These are phyloP conservation scores for Clarireedia hainanense DNA, from an alignment of 2,329 filamentous ascomycete species.

Conservation along the genomic window DNA sequence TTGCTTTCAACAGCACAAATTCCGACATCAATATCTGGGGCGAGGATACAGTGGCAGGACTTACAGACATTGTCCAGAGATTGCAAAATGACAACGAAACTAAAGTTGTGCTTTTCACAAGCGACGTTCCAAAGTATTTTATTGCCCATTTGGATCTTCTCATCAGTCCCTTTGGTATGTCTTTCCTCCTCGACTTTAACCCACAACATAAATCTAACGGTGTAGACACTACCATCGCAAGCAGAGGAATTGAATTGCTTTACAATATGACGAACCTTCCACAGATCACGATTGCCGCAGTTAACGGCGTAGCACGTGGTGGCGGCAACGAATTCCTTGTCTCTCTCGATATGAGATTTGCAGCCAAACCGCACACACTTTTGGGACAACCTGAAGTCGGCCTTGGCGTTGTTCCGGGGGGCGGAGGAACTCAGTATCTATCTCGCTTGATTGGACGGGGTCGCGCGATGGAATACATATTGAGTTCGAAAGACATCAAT, in stretches of 20 bases:
- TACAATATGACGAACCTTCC: not conserved
- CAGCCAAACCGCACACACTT: not conserved
- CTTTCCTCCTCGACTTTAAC: not conserved
- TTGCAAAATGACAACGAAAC: not conserved
- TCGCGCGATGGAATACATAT: not conserved
- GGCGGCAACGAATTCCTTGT: constrained; percentile 8
- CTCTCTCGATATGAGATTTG: constrained; percentile 13
- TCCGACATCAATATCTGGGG: not conserved
- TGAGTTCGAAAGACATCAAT: not conserved
- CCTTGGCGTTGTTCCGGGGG: not conserved
- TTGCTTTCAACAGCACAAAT: not conserved
- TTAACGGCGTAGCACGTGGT: constrained; percentile 7
- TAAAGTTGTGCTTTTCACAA: not conserved
- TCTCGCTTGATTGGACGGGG: not conserved
- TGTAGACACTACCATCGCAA: not conserved
- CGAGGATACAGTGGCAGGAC: not conserved
- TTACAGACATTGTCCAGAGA: not conserved
- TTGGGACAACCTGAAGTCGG: constrained; percentile 1
- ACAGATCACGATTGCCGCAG: constrained; percentile 10
- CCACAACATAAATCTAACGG: not conserved
- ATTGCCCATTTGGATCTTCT: not conserved
- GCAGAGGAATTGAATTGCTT: not conserved
- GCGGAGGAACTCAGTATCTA: not conserved
- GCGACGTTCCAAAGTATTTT: not conserved
- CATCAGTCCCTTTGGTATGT: not conserved